phyloP scores from a whole-genome alignment of 441 rosid species.

The Viola pubescens region DNA sequence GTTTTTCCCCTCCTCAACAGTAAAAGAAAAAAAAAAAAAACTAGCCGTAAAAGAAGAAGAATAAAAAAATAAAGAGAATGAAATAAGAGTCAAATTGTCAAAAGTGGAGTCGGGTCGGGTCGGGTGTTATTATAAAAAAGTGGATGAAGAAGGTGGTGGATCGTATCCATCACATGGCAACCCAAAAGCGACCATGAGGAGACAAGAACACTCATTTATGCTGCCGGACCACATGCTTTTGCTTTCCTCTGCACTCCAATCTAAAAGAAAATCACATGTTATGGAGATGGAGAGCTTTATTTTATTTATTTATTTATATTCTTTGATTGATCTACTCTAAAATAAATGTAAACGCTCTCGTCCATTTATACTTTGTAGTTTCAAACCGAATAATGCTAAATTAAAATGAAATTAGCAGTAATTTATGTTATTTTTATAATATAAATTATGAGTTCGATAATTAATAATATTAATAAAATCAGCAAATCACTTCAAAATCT shows the following conservation, averaged over 20 bases:
- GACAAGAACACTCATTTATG: slow-evolving; percentile 21
- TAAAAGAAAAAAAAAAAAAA: background rate
- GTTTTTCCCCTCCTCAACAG: background rate
- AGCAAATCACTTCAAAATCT: too few species aligned
- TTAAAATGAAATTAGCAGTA: too few species aligned
- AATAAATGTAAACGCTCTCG: too few species aligned
- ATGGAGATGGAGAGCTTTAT: background rate
- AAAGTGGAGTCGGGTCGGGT: slow-evolving; percentile 1
- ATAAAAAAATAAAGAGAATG: slow-evolving; percentile 9
- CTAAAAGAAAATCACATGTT: slow-evolving; percentile 20
- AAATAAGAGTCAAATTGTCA: background rate
- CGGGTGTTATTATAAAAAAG: background rate
- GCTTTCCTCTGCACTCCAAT: slow-evolving; percentile 19
- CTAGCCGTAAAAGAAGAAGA: too few species aligned
- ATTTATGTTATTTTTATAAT: too few species aligned
- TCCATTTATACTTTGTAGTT: too few species aligned
- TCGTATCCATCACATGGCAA: slow-evolving; percentile 8
- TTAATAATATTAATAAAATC: too few species aligned
- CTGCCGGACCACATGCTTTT: slow-evolving; percentile 30
- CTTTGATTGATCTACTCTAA: background rate
- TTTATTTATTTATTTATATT: background rate
- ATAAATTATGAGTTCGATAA: too few species aligned
- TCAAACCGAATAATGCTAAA: too few species aligned
- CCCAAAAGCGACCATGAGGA: background rate
- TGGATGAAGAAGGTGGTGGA: background rate